phyloP scores from a whole-genome alignment of 192 early-diverging fungal genomes.

The Allomyces arbusculus region DNA sequence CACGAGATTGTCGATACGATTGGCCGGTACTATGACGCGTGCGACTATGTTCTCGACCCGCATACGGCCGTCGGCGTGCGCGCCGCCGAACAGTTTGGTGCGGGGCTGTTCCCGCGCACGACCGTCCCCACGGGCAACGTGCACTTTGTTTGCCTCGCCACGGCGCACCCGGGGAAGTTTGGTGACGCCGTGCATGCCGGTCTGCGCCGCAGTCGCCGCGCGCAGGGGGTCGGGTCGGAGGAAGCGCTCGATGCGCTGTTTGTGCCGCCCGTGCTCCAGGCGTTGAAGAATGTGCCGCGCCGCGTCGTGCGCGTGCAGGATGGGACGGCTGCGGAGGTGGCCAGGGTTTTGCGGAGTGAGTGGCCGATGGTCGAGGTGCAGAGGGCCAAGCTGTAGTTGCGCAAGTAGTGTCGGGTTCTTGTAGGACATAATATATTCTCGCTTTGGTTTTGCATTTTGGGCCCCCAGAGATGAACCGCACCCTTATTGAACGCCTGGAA shows the following conservation, averaged over 20 bases:
- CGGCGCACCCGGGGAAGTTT: conserved; percentile 93
- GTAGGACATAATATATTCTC: too few relatives aligned
- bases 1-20: conserved; percentile 57
- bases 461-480: too few relatives aligned
- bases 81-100: conserved; percentile 40
- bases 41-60: conserved; percentile 70
- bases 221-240: not conserved
- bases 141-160: conserved; percentile 52
- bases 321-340: not conserved
- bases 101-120: not conserved
- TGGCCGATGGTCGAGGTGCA: not conserved
- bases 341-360: not conserved
- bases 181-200: conserved; percentile 71
- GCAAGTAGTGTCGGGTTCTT: too few relatives aligned
- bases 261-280: not conserved
- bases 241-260: not conserved
- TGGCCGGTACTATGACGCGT: conserved; percentile 31
- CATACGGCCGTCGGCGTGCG: conserved; percentile 90
- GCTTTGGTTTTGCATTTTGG: too few relatives aligned
- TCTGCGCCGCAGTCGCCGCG: conserved; percentile 5
- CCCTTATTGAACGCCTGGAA: too few relatives aligned
- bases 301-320: not conserved
- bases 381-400: not conserved
- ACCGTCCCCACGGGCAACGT: conserved; percentile 5
- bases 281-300: not conserved